Base-by-base conservation (phyloP, 2,329 filamentous ascomycete species). In the Xylaria sp. region DNA sequence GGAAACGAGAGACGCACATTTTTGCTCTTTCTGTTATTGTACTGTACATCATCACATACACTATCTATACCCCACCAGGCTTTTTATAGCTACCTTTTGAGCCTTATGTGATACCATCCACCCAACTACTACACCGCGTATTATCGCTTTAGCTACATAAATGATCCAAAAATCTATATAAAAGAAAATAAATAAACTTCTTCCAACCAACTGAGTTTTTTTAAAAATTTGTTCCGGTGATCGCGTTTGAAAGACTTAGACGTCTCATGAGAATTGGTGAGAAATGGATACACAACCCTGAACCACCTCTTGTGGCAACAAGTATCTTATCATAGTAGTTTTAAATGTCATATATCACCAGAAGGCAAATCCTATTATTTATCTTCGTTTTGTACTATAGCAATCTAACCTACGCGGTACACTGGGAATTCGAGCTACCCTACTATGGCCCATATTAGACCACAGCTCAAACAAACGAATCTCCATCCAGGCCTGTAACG, bases 31-130 rank as follows among this genome's bases (percentile, higher is more conserved):
- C n/a, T 18, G 16, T 21, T 32, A 40, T 40, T 66, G 53, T 66
- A 62, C n/a, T n/a, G n/a, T n/a, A n/a, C n/a, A n/a, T n/a, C 29
- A 66, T 63, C 47, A 54, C 27, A 3, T 42, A 42, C 18, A 16
- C 21, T 29, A 51, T 51, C 18, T 23, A 21, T 23, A 13, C 10
- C 10, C 21, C 12, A 5, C 47, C 12, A 50, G 29, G 51, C 44
- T 58, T 53, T 59, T 29, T 44, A 25, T 13, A 23, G 16, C 50
- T 21, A 35, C 8, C 32, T 35, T 55, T 61, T 40, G 27, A 42
- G 51, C 64, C 32, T 62, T 8, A 48, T 53, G 51, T 53, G 51
- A 66, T 66, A 66, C 53, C 59, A 50, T 1, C 8, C n/a, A 37
- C 8, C 18, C 16, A 48, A n/a, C 29, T 37, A 23, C 48, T 2